Conservation (phyloP, 495 filamentous ascomycete genomes). For the Penicillium coffeae region DNA sequence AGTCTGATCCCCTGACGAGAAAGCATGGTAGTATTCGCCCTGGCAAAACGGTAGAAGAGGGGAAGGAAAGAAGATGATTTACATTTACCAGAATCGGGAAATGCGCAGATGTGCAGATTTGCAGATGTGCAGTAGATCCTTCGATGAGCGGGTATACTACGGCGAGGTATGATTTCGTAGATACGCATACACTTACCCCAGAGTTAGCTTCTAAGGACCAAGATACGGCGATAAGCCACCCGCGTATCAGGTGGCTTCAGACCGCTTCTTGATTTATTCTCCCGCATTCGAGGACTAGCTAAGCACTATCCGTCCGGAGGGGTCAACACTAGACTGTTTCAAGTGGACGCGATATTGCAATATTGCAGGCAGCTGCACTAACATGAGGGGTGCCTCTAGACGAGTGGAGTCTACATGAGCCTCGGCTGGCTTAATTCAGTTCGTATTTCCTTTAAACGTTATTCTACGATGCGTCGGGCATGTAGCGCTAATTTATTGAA, state of each 20-base stretch:
- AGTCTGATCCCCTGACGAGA: background rate
- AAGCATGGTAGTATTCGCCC: background rate
- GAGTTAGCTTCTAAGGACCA: background rate
- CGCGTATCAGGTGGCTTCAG: conserved; percentile 1
- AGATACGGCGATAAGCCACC: background rate
- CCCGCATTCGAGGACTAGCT: conserved; percentile 2
- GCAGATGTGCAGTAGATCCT: background rate
- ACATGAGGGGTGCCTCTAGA: background rate
- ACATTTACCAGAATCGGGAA: background rate
- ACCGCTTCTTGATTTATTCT: conserved; percentile 16
- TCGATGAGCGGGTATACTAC: background rate
- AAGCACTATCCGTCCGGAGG: conserved; percentile 8
- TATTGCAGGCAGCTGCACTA: background rate
- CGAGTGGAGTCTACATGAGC: conserved; percentile 14
- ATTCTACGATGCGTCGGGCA: too few species aligned
- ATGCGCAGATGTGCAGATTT: background rate
- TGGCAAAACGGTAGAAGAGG: background rate
- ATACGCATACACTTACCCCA: background rate
- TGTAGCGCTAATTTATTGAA: too few species aligned
- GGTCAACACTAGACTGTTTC: conserved; percentile 14
- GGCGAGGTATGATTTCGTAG: too few species aligned
- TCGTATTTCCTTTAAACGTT: too few species aligned
- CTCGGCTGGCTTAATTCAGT: conserved; percentile 13
- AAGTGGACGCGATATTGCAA: conserved; percentile 1
- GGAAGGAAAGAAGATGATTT: background rate